phyloP scores from a whole-genome alignment of 2,329 filamentous ascomycete species.

The Nothopassalora personata region DNA sequence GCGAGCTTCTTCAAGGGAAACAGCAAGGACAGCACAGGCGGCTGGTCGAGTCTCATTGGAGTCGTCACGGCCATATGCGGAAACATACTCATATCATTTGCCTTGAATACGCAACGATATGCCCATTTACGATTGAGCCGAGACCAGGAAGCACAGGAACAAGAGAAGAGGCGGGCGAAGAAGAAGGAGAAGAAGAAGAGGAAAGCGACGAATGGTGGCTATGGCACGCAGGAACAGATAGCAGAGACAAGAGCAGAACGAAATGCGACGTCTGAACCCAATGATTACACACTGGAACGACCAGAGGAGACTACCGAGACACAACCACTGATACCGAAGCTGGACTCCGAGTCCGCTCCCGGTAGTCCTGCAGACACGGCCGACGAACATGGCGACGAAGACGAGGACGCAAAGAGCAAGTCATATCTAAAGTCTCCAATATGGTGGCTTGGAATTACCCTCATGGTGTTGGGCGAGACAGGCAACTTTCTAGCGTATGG shows the following conservation, averaged over 20 bases:
- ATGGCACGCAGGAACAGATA: conserved; percentile 42
- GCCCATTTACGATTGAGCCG: conserved; percentile 80
- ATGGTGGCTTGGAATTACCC: conserved; percentile 90
- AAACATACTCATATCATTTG: conserved; percentile 90
- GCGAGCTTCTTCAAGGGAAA: conserved; percentile 2
- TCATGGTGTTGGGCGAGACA: conserved; percentile 89
- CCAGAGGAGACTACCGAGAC: conserved; percentile 41
- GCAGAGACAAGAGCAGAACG: conserved; percentile 29
- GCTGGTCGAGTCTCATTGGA: conserved; percentile 90
- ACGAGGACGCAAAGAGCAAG: conserved; percentile 47
- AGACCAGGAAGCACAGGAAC: conserved; percentile 51
- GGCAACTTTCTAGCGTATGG: conserved; percentile 97
- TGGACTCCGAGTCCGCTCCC: conserved; percentile 41
- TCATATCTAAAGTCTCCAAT: conserved; percentile 86
- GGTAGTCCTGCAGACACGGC: conserved; percentile 38
- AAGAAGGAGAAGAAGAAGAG: conserved; percentile 24
- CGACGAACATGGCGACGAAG: conserved; percentile 36
- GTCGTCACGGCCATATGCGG: conserved; percentile 89
- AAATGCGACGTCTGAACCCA: conserved; percentile 18
- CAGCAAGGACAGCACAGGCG: conserved; percentile 26
- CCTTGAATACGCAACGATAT: conserved; percentile 93
- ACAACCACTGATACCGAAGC: conserved; percentile 50
- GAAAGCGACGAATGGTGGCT: conserved; percentile 40
- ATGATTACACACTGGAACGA: conserved; percentile 27
- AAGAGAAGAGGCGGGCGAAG: conserved; percentile 31